Evolutionary conservation across 305 asterid genomes (phyloP), one percentile per base, ranked within the genome.

Genomic region (Solanum chacoense): DNA sequence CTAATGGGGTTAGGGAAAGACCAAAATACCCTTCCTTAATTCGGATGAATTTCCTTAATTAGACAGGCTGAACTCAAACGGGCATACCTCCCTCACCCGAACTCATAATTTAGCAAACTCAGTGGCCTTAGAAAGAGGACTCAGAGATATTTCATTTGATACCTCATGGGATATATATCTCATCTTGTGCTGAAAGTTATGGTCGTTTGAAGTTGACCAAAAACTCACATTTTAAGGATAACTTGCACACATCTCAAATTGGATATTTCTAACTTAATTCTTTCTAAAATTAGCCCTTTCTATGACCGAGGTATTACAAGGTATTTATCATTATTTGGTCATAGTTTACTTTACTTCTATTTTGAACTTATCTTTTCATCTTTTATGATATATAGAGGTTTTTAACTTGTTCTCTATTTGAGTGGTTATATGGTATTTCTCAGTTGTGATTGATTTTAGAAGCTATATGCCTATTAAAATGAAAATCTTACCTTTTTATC

Each of bases 311-410:
- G 65, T 50, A 18, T 50, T 50, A 6, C 9, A 92, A 93, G 98
- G 96, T 95, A 92, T 45, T 26, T 24, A 67, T 86, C 28, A 38
- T 86, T 16, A 11, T 72, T 86, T 36, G 12, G 20, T 73, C n/a
- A 31, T 32, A 16, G 29, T 34, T 38, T 11, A n/a, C 22, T 24
- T n/a, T 79, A 38, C 65, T 79, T 79, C 65, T 34, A 77, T 79
- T 38, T 79, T 3, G 35, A 24, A 79, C 35, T 79, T 40, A 24
- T 38, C 65, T 78, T 78, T 24, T 38, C 63, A 78, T n/a, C 34
- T 78, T 78, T 24, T 37, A 12, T 79, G 85, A 38, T 38, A 24
- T 29, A 77, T 77, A 77, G 8, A 22, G 3, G 32, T 37, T 36
- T 35, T 77, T 77, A 24, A 36, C 13, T 16, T 36, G 9, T 4